phyloP scores from a whole-genome alignment of 768 basidiomycete species.

The Termitomyces sp. region DNA sequence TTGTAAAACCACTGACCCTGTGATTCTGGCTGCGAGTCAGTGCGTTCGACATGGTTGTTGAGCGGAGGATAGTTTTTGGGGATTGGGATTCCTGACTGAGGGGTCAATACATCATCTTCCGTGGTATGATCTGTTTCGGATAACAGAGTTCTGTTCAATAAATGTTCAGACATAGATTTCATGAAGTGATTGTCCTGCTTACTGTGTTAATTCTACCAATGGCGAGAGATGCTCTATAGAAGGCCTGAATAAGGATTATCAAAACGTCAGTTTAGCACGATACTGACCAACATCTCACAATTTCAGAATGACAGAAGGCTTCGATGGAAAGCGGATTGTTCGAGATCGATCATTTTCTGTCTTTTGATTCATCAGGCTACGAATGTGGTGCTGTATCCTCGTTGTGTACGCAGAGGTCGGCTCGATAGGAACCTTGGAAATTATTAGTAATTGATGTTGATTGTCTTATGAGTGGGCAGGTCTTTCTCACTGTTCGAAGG shows the following conservation, averaged over 20 bases:
- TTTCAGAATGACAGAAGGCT: not conserved
- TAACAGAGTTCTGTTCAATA: not conserved
- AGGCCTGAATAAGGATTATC: not conserved
- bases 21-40: not conserved
- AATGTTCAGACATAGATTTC: not conserved
- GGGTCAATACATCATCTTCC: not conserved
- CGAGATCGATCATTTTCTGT: not conserved
- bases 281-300: not conserved
- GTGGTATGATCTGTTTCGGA: not conserved
- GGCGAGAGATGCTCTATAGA: not conserved
- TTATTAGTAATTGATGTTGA: too few relatives aligned
- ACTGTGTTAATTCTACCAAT: not conserved
- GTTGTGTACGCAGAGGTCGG: not conserved
- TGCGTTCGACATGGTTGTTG: not conserved
- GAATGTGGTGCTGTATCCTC: not conserved
- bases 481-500: not conserved
- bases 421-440: not conserved
- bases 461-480: too few relatives aligned
- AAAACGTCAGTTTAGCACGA: not conserved
- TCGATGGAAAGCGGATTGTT: not conserved
- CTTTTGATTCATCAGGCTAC: not conserved
- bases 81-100: not conserved
- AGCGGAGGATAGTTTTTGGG: not conserved
- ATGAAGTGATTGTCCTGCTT: not conserved
- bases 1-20: not conserved